phyloP scores from a whole-genome alignment of 2,329 filamentous ascomycete genomes.

The Scorias spongiosa region DNA sequence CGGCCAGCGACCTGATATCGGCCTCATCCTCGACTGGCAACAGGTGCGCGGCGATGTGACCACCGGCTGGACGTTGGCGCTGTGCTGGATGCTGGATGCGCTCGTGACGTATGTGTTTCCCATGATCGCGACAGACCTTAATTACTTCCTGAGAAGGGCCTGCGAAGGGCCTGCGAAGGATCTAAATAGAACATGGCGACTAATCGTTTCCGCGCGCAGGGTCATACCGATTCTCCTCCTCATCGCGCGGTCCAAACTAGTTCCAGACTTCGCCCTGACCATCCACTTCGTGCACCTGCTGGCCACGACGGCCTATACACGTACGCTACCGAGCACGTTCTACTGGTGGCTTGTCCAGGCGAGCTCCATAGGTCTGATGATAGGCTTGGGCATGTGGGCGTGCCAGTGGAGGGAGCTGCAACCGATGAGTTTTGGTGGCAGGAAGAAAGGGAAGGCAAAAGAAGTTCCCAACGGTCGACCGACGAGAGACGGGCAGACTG shows the following conservation, averaged over 20 bases:
- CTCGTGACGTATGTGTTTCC: conserved; percentile 41
- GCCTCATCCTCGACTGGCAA: conserved; percentile 48
- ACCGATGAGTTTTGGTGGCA: conserved; percentile 73
- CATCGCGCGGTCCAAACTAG: conserved; percentile 78
- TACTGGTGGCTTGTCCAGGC: conserved; percentile 74
- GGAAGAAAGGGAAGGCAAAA: conserved; percentile 14
- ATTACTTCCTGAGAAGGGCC: too few species aligned
- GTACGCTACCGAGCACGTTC: conserved; percentile 56
- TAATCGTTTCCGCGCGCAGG: conserved; percentile 31
- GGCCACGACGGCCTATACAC: conserved; percentile 63
- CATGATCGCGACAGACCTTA: not conserved
- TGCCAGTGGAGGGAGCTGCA: conserved; percentile 80
- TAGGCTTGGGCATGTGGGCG: conserved; percentile 67
- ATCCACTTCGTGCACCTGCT: conserved; percentile 72
- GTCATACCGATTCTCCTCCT: conserved; percentile 70
- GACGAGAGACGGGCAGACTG: conserved; percentile 12
- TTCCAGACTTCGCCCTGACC: conserved; percentile 86
- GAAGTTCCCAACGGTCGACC: conserved; percentile 3
- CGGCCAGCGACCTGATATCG: conserved; percentile 42
- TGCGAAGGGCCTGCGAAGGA: too few species aligned
- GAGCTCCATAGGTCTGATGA: conserved; percentile 47
- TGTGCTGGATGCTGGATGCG: conserved; percentile 53
- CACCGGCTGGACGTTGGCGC: conserved; percentile 51
- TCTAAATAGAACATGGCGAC: not conserved
- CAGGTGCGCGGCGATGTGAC: conserved; percentile 51